These are phyloP conservation scores for Candida lessepsii DNA, from an alignment of 805 yeast genomes.

Conservation along the genomic window DNA sequence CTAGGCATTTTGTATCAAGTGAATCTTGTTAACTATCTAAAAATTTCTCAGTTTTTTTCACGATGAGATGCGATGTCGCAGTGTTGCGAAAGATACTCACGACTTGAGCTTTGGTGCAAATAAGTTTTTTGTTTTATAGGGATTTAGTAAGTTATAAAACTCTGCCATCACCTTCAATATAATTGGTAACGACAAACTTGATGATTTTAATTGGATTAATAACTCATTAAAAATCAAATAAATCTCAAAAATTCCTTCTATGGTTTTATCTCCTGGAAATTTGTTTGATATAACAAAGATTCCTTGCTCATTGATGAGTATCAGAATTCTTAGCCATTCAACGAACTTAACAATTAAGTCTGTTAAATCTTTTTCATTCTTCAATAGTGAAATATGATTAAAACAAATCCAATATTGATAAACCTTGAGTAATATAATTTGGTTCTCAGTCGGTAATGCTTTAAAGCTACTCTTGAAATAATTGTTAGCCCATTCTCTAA, in stretches of 20 bases:
- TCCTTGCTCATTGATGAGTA: neutral
- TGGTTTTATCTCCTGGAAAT: neutral
- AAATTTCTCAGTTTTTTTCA: slow-evolving; percentile 5
- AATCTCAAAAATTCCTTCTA: slow-evolving; percentile 4
- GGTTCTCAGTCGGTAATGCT: neutral
- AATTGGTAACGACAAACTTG: neutral
- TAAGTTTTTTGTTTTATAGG: slow-evolving; percentile 4
- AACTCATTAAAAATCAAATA: slow-evolving; percentile 7
- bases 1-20: slow-evolving; percentile 69
- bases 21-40: neutral
- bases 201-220: neutral
- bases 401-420: slow-evolving; percentile 13
- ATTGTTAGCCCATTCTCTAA: slow-evolving; percentile 3
- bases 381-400: slow-evolving; percentile 5
- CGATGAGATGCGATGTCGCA: slow-evolving; percentile 6
- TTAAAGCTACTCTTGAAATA: neutral
- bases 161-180: neutral
- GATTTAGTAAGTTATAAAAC: slow-evolving; percentile 2
- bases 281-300: neutral
- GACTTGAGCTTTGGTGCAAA: neutral
- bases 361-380: slow-evolving; percentile 1
- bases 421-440: neutral
- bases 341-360: neutral
- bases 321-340: neutral
- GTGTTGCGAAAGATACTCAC: slow-evolving; percentile 1